Base-by-base conservation (phyloP, 805 yeast species). In the Alloascoidea hylecoeti region DNA sequence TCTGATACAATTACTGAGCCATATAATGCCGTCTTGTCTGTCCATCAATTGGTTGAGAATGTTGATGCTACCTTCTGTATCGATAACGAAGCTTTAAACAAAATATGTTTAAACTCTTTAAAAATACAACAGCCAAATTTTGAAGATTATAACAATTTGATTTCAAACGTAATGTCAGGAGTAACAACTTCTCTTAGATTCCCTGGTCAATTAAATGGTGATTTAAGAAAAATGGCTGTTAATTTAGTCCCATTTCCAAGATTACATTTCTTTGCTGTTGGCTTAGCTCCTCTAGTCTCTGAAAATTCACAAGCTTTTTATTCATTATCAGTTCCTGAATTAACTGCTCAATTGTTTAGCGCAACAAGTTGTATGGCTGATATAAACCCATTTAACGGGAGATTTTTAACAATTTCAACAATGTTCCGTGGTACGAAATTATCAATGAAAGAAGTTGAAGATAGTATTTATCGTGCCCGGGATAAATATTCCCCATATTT, bases 281-380 rank as follows among this genome's bases (percentile, higher is more conserved):
- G 95, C 44, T 85, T 79, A 56, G 96, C 96, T 34, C 96, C 96
- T 45, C 70, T 86, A 53, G 80, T 94, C 36, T 71, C 95, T 3
- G 64, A 78, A 44, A 84, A 84, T 38, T 73, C 94, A 15, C 75
- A 79, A 54, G 77, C 88, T 3, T 86, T 86, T 68, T 79, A 92
- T 64, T 74, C 88, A 17, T 67, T 85, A 54, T 69, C 86, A 30
- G 96, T 86, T 34, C 94, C 95, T 28, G 96, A 86, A 61, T 74
- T 86, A 53, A 85, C 95, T 39, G 95, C 84, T 62, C 96, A 86
- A 64, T 77, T 86, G 80, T 86, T 88, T 58, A 94, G 84, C 58
- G 75, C 95, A 38, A 75, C 75, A 55, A 86, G 86, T 57, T 81
- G 85, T 83, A 86, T 86, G 96, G 95, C 95, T 27, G 96, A 95